phyloP scores from a whole-genome alignment of 805 yeast genomes.

The Teunomyces lycoperdinae region DNA sequence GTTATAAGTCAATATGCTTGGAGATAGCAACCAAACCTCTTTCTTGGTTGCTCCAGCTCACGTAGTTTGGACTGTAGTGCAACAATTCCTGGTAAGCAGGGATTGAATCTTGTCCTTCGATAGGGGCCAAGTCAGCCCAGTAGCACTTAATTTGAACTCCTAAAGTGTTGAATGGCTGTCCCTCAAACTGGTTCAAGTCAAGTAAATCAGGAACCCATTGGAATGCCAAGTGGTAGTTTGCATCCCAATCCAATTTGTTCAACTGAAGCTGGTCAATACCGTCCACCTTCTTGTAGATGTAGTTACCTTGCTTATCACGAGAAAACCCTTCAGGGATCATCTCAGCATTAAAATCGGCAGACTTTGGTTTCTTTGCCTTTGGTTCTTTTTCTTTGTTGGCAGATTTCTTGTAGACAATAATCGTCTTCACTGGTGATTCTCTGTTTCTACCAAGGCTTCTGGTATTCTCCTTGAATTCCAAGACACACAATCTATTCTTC shows the following conservation, averaged over 20 bases:
- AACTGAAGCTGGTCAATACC: constrained; percentile 67
- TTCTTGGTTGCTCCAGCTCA: constrained; percentile 61
- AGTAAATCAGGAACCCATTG: constrained; percentile 73
- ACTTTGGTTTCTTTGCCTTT: constrained; percentile 16
- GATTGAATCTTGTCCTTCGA: constrained; percentile 35
- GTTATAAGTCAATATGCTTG: constrained; percentile 41
- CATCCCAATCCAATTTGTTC: constrained; percentile 63
- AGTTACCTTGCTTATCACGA: constrained; percentile 39
- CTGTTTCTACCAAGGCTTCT: constrained; percentile 9
- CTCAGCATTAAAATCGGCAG: constrained; percentile 5
- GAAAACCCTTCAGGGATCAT: constrained; percentile 47
- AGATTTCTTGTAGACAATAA: constrained; percentile 42
- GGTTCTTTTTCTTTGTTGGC: constrained; percentile 23
- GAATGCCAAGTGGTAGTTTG: constrained; percentile 56
- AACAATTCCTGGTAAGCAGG: constrained; percentile 74
- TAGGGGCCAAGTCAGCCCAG: constrained; percentile 71
- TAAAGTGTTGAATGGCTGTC: constrained; percentile 30
- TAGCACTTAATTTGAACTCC: constrained; percentile 64
- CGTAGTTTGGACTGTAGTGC: constrained; percentile 62
- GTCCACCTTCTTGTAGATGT: constrained; percentile 47
- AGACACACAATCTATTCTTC: constrained; percentile 62
- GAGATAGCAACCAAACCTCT: constrained; percentile 67
- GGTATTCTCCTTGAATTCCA: constrained; percentile 50
- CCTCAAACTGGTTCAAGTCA: constrained; percentile 31
- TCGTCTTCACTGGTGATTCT: constrained; percentile 50